Base-by-base conservation (phyloP, 1,284 basidiomycete genomes). In the Cutaneotrichosporon spelunceum region DNA sequence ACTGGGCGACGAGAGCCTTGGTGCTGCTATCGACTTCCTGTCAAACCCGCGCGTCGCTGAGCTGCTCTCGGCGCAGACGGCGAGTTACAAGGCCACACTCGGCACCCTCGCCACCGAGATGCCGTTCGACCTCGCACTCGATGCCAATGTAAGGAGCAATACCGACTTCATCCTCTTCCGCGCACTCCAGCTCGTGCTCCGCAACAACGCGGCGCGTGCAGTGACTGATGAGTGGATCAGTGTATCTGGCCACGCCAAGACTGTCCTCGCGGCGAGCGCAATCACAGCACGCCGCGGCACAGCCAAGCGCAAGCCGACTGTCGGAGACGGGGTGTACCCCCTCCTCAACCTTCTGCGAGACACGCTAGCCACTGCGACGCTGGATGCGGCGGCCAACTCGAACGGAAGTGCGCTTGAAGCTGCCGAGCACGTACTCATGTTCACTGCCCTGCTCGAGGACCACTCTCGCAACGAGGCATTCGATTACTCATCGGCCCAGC, bases 401-500 rank as follows among this genome's bases (percentile, higher is more conserved):
- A 45, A 55, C 24, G 24, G 33, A 0, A n/a, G 14, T 1, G 23
- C 57, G 4, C 23, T 66, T 1, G 42, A 36, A 10, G 54, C 61
- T 1, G 56, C 59, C 4, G 65, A 66, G 57, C 39, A 27, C 0
- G 53, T 50, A 0, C 27, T 48, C n/a, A 44, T 63, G 29, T 57
- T 66, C 7, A 57, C 63, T 26, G 34, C 30, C 8, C 59, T 75
- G 21, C 66, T 81, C 44, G 76, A 79, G 66, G 63, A 70, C 11
- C 71, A 75, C 59, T 70, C 70, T 34, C 64, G 65, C 27, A 48
- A 53, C 1, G 54, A 67, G 9, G 67, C 70, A 1, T 78, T 81
- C 65, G 79, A 81, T 64, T 81, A 79, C 65, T 81, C 81, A 10
- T 74, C 81, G 1, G 72, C 81, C 11, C 78, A 78, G 61, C 72